Base-by-base conservation (phyloP, 2,329 filamentous ascomycete genomes). In the Penicillium frequentans region DNA sequence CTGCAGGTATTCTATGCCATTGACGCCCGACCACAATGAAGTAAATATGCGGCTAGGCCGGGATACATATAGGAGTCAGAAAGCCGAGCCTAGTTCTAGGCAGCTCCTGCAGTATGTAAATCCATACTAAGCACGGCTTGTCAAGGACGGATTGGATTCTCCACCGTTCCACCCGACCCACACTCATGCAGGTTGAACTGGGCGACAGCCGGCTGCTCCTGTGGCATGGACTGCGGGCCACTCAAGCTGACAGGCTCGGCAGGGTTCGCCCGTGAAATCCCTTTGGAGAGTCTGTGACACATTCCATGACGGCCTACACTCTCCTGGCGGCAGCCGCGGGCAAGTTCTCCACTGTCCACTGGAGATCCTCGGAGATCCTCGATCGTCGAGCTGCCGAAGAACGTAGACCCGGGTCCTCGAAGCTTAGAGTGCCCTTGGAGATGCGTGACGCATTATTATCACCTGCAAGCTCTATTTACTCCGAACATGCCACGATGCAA, bases 1-100 rank as follows among this genome's bases (percentile, higher is more conserved):
- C 35, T 35, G 53, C 47, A 57, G 55, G 60, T 61, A 60, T 60
- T 64, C 60, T 70, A 70, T 65, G 65, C 59, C 68, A 70, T 69
- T 58, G 58, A 67, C 57, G 60, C 59, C 57, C 62, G 61, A 49
- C 55, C 55, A 35, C 27, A 44, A 52, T 29, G 57, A 47, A 57
- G 35, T 3, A 33, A 26, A 57, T 44, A 23, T 23, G 44, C n/a
- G 59, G 60, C 49, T 19, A 27, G 54, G 45, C 57, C 47, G 39
- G 51, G 54, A 53, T 63, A 62, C 53, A 65, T 65, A 67, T 67
- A 67, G 55, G 49, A 60, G 53, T 39, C 35, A 44, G 52, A 33
- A 39, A 50, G 52, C 54, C 43, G 27, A 49, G 52, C 52, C 54
- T 56, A 58, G 55, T 58, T 52, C 55, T 45, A 59, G 58, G 58